Evolutionary conservation across 176 grass and related monocot species (phyloP), one percentile per base, ranked within the genome.

Genomic region (Oryza longistaminata): DNA sequence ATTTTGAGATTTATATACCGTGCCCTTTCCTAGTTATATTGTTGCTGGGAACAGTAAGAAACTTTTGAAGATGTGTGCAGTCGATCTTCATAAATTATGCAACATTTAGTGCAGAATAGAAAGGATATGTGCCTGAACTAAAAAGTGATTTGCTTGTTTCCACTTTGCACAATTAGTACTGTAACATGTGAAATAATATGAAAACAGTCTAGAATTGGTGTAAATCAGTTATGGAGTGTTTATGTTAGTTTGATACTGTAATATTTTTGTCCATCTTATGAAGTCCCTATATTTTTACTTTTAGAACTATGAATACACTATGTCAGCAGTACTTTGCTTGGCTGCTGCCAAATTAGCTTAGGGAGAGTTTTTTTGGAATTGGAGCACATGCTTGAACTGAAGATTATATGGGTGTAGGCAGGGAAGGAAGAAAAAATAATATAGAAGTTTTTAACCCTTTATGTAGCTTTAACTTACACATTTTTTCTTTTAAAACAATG

Each of bases 121-220:
- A 6, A 55, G 53, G 53, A 58, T 58, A n/a, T 58, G 19, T 58
- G n/a, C 9, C 35, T 4, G 15, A 58, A 71, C 35, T 75, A 24
- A 88, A 61, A 15, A 49, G 13, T 12, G 1, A 29, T 61, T 62
- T 43, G 52, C 24, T 21, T 40, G 15, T 78, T 78, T 66, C 34
- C 45, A 19, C 48, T 80, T 80, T 74, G 68, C 33, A 80, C 19
- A 67, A 34, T 42, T 65, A 25, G 34, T 74, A 73, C 76, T 73
- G 55, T 60, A 9, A 53, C 44, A 33, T 62, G 21, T 49, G 29
- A 79, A 37, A 9, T 50, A 35, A 66, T 68, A 27, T 74, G 40
- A 43, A 73, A 73, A 39, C 29, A 53, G 13, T 75, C 46, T 75
- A 27, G 25, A 33, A 33, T 52, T 5, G 9, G 25, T 75, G 22